Conservation (phyloP, 2,329 filamentous ascomycete species). For the Xylariomycetidae sp. region DNA sequence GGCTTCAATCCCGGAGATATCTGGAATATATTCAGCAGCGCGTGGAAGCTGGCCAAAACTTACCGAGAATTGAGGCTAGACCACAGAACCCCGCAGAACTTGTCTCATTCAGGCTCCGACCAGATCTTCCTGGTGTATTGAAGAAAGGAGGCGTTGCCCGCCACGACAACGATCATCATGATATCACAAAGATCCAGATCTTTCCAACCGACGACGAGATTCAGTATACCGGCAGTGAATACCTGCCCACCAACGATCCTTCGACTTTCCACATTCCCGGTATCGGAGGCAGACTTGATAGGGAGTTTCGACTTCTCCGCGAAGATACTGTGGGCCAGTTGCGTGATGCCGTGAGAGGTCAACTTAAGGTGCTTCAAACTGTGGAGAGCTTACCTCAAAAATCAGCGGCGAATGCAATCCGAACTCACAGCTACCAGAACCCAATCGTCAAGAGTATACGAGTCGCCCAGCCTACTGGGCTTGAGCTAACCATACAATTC, state of each 20-base stretch:
- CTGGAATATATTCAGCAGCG: too few relatives aligned
- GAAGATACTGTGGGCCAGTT: conserved; percentile 53
- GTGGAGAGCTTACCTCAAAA: background rate
- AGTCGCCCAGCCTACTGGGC: conserved; percentile 34
- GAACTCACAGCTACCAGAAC: conserved; percentile 33
- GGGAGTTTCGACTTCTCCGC: conserved; percentile 51
- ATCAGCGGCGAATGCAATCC: conserved; percentile 26
- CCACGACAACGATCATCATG: conserved; percentile 46
- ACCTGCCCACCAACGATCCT: conserved; percentile 38
- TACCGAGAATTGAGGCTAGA: too few relatives aligned
- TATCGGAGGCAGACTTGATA: conserved; percentile 45
- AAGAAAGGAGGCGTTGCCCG: too few relatives aligned
- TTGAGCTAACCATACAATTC: conserved; percentile 42
- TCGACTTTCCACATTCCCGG: conserved; percentile 39
- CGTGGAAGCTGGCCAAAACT: too few relatives aligned
- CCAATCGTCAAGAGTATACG: conserved; percentile 25
- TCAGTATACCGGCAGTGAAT: conserved; percentile 35
- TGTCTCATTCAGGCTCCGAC: too few relatives aligned
- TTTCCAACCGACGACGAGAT: conserved; percentile 47
- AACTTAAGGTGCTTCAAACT: conserved; percentile 30
- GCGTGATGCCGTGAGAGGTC: conserved; percentile 40
- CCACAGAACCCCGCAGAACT: too few relatives aligned
- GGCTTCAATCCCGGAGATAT: too few relatives aligned
- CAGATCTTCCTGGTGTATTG: too few relatives aligned
- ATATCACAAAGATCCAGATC: conserved; percentile 43